Conservation (phyloP, 768 basidiomycete species). For the Phlegmacium glaucopus region DNA sequence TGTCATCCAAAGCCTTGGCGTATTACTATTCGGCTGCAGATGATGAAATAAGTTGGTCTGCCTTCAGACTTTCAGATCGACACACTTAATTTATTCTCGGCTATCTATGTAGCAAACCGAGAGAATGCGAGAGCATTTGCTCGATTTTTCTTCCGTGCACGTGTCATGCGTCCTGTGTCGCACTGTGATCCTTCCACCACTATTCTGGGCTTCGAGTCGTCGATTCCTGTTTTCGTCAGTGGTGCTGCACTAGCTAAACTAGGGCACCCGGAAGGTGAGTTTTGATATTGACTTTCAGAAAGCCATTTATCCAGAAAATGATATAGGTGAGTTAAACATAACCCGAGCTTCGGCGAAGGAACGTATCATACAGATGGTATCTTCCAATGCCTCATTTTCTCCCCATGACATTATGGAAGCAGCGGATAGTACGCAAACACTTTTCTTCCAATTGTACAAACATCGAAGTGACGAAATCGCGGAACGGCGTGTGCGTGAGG, state of each 20-base stretch:
- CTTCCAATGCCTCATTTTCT: slow-evolving; percentile 72
- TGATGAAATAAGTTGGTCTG: slow-evolving; percentile 70
- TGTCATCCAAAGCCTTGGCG: slow-evolving; percentile 73
- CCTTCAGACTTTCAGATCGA: neutral
- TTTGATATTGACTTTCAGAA: neutral
- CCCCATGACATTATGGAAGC: slow-evolving; percentile 58
- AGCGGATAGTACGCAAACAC: slow-evolving; percentile 49
- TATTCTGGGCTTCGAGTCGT: slow-evolving; percentile 66
- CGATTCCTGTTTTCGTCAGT: slow-evolving; percentile 80
- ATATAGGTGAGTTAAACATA: slow-evolving; percentile 77
- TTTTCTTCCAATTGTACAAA: slow-evolving; percentile 89
- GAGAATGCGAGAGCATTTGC: slow-evolving; percentile 82
- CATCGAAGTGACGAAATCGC: slow-evolving; percentile 65
- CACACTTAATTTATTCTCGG: slow-evolving; percentile 14
- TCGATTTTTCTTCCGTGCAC: slow-evolving; percentile 83
- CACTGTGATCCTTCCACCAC: slow-evolving; percentile 66
- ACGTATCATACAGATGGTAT: slow-evolving; percentile 84
- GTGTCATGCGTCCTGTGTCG: slow-evolving; percentile 70
- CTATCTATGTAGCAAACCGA: slow-evolving; percentile 39
- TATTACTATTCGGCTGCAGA: slow-evolving; percentile 89
- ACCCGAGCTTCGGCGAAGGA: slow-evolving; percentile 62
- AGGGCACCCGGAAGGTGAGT: slow-evolving; percentile 74
- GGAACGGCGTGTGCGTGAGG: slow-evolving; percentile 64
- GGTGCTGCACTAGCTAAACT: slow-evolving; percentile 83
- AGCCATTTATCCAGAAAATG: neutral